Base-by-base conservation (phyloP, 139 green algal genomes). In the Axilococcus clingmanii region DNA sequence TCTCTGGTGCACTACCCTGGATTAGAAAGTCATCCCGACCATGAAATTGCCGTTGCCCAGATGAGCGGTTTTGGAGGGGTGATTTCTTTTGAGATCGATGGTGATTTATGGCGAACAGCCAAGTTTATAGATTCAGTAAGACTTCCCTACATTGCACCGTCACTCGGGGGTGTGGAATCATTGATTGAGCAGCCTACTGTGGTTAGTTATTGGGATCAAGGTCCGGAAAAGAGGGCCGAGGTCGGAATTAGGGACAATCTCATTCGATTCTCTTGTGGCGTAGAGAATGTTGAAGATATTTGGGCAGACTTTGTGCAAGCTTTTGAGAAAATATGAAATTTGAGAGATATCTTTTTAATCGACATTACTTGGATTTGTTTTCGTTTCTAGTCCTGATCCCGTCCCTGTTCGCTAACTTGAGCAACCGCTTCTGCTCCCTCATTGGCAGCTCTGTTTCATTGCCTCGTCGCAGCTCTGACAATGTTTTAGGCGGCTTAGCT, bases 181-280 rank as follows among this genome's bases (percentile, higher is more conserved):
- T 74, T 99, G 19, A 97, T 98, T 50, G 93, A 99, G 73, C 94
- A 98, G 80, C 93, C 93, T 9, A 94, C 93, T 14, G 78, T 99
- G 28, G 83, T 97, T 37, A 55, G 62, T 53, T 88, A 87, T 68
- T 88, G 76, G 83, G 77, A 86, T 55, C 77, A 84, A 59, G 84
- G 85, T 1, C 72, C 87, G 2, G 85, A 93, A 65, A 81, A 87
- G 72, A 71, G 93, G 2, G 86, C 86, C 5, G 28, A 85, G 61
- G 70, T 96, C 25, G 91, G 91, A 53, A 99, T 99, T 77, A 94
- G 92, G 64, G 93, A 99, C 69, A 95, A 94, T 75, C 72, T 99
- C 4, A 71, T 98, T 14, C 72, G 91, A 28, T 98, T 91, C 73
- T 82, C 69, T 40, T 86, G 78, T 20, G 93, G 93, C 11, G 76